Evolutionary conservation across 2,329 filamentous ascomycete species (phyloP).

Genomic region (Trichoderma sp.): DNA sequence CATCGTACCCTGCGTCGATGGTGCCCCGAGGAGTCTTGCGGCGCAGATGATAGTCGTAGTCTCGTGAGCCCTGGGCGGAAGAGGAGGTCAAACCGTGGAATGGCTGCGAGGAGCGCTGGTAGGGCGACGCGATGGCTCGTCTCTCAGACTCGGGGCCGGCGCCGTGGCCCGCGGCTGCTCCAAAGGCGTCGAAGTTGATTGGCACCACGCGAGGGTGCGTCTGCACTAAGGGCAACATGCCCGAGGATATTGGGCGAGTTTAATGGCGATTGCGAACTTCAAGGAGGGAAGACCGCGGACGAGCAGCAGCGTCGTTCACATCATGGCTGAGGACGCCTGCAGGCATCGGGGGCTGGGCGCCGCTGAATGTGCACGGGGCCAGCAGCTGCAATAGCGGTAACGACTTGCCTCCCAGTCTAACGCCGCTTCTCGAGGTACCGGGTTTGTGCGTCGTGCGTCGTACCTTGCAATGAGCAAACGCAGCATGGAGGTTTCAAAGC

Average conservation of each 20-base stretch:
- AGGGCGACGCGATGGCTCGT: conserved; percentile 28
- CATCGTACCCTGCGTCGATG: conserved; percentile 86
- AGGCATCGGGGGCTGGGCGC: conserved; percentile 39
- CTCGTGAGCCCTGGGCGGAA: conserved; percentile 27
- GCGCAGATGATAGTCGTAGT: conserved; percentile 72
- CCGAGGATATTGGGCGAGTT: conserved; percentile 19
- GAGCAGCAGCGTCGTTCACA: conserved; percentile 38
- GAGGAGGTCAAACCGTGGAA: conserved; percentile 22
- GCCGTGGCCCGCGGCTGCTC: conserved; percentile 24
- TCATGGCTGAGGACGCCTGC: conserved; percentile 39
- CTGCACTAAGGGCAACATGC: conserved; percentile 52
- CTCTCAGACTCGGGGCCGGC: conserved; percentile 22
- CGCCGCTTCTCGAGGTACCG: conserved; percentile 4
- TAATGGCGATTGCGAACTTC: conserved; percentile 21
- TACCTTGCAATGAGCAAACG: conserved; percentile 6
- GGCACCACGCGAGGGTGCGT: conserved; percentile 50
- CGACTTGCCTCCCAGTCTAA: conserved; percentile 5
- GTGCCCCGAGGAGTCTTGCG: conserved; percentile 95
- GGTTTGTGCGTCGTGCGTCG: conserved; percentile 5
- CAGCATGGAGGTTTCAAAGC: conserved; percentile 10
- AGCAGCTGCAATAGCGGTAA: conserved; percentile 24
- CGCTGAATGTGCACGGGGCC: conserved; percentile 24
- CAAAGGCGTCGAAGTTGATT: conserved; percentile 38
- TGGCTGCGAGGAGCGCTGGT: conserved; percentile 31
- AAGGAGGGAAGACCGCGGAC: conserved; percentile 17